phyloP scores from a whole-genome alignment of 176 grass and related monocot genomes.

The Oryza meridionalis region DNA sequence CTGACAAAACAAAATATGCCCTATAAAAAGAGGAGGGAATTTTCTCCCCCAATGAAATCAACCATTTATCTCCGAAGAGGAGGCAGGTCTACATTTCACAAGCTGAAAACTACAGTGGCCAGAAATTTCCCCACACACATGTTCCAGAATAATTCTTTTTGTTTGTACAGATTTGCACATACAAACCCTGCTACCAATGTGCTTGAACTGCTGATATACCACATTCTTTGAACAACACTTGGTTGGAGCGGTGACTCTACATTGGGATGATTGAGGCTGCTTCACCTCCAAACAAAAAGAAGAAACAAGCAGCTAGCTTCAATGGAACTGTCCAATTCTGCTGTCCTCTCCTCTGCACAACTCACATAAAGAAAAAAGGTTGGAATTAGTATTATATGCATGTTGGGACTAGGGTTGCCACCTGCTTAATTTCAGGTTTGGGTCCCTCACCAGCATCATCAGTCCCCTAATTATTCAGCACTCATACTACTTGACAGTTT shows the following conservation, averaged over 20 bases:
- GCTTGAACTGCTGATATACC: constrained; percentile 21
- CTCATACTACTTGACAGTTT: constrained; percentile 28
- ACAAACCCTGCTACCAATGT: constrained; percentile 8
- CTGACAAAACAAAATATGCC: too few species aligned
- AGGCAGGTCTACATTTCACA: not conserved
- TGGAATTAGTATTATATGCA: constrained; percentile 56
- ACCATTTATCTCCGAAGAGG: constrained; percentile 19
- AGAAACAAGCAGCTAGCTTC: constrained; percentile 55
- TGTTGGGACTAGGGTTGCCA: constrained; percentile 57
- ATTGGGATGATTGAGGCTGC: constrained; percentile 49
- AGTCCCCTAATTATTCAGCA: constrained; percentile 42
- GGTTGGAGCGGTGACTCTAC: constrained; percentile 46
- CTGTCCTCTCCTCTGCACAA: constrained; percentile 54
- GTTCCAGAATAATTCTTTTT: constrained; percentile 18
- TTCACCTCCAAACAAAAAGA: constrained; percentile 63
- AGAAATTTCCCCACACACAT: not conserved
- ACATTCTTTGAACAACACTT: constrained; percentile 36
- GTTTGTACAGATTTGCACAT: not conserved
- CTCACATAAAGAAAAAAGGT: constrained; percentile 42
- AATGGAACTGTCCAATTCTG: constrained; percentile 51
- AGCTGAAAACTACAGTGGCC: not conserved
- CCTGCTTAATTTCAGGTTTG: constrained; percentile 40
- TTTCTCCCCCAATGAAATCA: not conserved
- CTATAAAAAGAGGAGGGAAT: not conserved
- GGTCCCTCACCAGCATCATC: constrained; percentile 44